Evolutionary conservation across 805 yeast genomes (phyloP), one percentile per base, ranked within the genome.

Genomic region (Metahyphopichia silvanorum): DNA sequence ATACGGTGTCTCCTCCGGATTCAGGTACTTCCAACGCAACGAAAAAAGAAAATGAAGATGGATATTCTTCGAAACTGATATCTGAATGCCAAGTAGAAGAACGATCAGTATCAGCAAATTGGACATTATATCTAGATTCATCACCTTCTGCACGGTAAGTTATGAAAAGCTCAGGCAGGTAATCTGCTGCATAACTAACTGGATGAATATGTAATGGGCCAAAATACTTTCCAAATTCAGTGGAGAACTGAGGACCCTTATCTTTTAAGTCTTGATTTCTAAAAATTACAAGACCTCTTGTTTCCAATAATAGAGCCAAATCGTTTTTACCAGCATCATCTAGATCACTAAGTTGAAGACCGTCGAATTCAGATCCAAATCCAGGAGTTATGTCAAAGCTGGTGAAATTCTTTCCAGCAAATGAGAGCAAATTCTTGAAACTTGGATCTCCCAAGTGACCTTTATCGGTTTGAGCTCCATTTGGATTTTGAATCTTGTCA

Each of bases 191-290:
- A 32, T 40, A 42, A 15, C 41, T 21, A 13, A 46, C 52, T 2
- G 55, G 57, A 34, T 52, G 57, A 28, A 50, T 46, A 38, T 52
- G 55, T 33, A 52, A 46, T 5, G 57, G 57, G 9, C 57, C 57
- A 37, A 50, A 52, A 36, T 52, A 39, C 25, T 39, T 37, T 4
- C 53, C 55, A 31, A 49, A 52, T 29, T 48, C 31, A 12, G 37
- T 41, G 4, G 50, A 45, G 23, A 48, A 45, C 4, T 37, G 40
- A 8, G 53, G 47, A 12, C 52, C 52, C 36, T 53, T 51, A 35
- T 53, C 56, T 37, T 49, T 44, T 28, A 53, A 41, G 22, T 53
- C 56, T 32, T 53, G 57, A 33, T 48, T 38, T 23, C 56, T 39
- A 35, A 53, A 53, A 20, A 53, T 42, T n/a, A 38, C 54, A 32